Conservation (phyloP, 805 yeast species). For the Ogataea paraovalis region DNA sequence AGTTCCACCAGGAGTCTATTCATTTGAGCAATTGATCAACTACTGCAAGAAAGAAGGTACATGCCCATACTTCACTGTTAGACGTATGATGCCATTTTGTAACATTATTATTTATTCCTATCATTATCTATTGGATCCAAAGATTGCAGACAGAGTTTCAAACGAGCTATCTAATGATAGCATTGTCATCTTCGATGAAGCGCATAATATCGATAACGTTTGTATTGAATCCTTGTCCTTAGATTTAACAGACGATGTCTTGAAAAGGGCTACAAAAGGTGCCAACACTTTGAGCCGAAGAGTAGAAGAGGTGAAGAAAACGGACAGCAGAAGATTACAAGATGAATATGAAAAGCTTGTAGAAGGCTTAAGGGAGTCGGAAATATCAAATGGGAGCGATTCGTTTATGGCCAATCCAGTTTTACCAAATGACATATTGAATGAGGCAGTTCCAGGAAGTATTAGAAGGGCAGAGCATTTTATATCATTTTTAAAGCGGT, state of each 20-base stretch:
- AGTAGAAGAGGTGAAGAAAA: conserved; percentile 78
- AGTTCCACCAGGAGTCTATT: conserved; percentile 90
- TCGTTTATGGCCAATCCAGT: conserved; percentile 83
- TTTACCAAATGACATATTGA: conserved; percentile 75
- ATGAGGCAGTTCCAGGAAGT: conserved; percentile 96
- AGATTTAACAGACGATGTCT: conserved; percentile 85
- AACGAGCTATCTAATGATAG: conserved; percentile 87
- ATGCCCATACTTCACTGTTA: conserved; percentile 95
- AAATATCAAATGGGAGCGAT: conserved; percentile 56
- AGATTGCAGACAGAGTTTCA: conserved; percentile 93
- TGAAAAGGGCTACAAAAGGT: conserved; percentile 84
- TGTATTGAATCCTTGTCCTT: conserved; percentile 93
- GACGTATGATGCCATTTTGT: conserved; percentile 95
- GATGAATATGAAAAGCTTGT: conserved; percentile 90
- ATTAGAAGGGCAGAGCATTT: conserved; percentile 97
- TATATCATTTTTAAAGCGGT: conserved; percentile 85
- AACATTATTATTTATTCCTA: conserved; percentile 93
- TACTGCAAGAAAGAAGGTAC: conserved; percentile 77
- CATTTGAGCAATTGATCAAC: conserved; percentile 77
- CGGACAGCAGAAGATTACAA: conserved; percentile 79
- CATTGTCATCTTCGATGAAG: conserved; percentile 95
- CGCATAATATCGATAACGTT: conserved; percentile 97
- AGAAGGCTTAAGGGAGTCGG: conserved; percentile 82
- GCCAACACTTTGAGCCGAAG: conserved; percentile 73
- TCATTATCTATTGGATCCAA: conserved; percentile 94